phyloP scores from a whole-genome alignment of 495 filamentous ascomycete species.

The Venustampulla echinocandica region DNA sequence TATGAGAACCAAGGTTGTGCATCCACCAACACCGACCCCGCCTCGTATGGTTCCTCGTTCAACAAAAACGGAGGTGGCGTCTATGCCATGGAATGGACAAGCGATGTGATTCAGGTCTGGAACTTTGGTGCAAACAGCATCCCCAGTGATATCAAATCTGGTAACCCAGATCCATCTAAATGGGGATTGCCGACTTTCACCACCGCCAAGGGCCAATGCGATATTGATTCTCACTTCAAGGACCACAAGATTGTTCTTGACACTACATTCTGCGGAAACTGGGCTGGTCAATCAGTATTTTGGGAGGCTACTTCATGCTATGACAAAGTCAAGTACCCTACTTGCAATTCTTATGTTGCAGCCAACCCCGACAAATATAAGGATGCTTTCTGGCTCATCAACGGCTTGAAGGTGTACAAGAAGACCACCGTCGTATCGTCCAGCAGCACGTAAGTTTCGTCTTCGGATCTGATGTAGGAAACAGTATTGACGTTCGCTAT shows the following conservation, averaged over 20 bases:
- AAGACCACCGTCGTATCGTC: not conserved
- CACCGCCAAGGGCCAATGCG: slow-evolving; percentile 43
- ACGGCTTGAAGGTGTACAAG: slow-evolving; percentile 51
- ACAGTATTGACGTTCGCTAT: not conserved
- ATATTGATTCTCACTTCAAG: slow-evolving; percentile 57
- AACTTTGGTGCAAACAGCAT: slow-evolving; percentile 16
- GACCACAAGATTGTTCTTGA: slow-evolving; percentile 69
- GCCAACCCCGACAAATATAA: slow-evolving; percentile 45
- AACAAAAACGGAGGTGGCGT: slow-evolving; percentile 65
- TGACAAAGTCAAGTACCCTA: slow-evolving; percentile 29
- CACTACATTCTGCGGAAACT: slow-evolving; percentile 79
- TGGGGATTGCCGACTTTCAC: slow-evolving; percentile 64
- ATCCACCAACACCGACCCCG: slow-evolving; percentile 15
- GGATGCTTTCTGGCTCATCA: slow-evolving; percentile 59
- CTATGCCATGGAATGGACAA: slow-evolving; percentile 70
- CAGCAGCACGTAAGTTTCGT: not conserved
- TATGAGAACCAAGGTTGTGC: slow-evolving; percentile 36
- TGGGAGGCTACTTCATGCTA: slow-evolving; percentile 26
- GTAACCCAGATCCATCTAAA: slow-evolving; percentile 29
- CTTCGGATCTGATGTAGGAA: not conserved
- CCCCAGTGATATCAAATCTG: slow-evolving; percentile 45
- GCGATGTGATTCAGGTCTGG: slow-evolving; percentile 50
- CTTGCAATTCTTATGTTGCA: slow-evolving; percentile 51
- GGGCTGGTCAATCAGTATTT: slow-evolving; percentile 54
- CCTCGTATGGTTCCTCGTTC: slow-evolving; percentile 57